Conservation (phyloP, 768 basidiomycete species). For the Amanita inopinata region DNA sequence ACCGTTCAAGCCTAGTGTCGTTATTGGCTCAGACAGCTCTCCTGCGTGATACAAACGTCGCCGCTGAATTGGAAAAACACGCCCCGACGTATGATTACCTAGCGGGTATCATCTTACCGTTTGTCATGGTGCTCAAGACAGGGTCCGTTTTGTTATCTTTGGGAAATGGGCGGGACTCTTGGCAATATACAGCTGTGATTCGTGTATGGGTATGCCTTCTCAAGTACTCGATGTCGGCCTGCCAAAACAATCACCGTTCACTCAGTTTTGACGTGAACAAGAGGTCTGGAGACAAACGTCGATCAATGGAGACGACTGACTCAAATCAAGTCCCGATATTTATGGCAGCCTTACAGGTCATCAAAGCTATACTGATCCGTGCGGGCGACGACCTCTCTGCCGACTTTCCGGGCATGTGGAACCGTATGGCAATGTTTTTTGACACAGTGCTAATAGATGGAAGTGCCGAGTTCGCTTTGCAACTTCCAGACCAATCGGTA, state of each 20-base stretch:
- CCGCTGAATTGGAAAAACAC: conserved; percentile 47
- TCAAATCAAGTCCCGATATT: conserved; percentile 29
- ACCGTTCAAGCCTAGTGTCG: conserved; percentile 28
- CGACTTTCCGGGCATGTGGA: conserved; percentile 51
- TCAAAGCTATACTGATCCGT: conserved; percentile 59
- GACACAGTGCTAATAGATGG: conserved; percentile 45
- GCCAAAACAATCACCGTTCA: conserved; percentile 25
- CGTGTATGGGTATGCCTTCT: conserved; percentile 56
- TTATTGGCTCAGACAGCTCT: conserved; percentile 36
- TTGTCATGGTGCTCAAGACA: conserved; percentile 45
- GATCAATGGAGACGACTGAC: conserved; percentile 14
- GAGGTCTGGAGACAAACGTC: conserved; percentile 34
- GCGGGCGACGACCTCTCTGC: conserved; percentile 51
- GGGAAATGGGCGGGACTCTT: conserved; percentile 31
- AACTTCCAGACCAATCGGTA: conserved; percentile 30
- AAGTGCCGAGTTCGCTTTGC: conserved; percentile 51
- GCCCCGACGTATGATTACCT: conserved; percentile 50
- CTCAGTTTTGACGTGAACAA: conserved; percentile 21
- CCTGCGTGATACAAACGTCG: conserved; percentile 40
- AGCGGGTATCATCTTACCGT: conserved; percentile 53
- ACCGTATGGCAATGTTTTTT: conserved; percentile 45
- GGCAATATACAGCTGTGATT: conserved; percentile 35
- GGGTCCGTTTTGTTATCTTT: conserved; percentile 32
- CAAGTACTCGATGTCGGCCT: conserved; percentile 46
- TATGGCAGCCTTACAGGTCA: conserved; percentile 49